These are phyloP conservation scores for Cladophialophora bantiana DNA, from an alignment of 2,329 filamentous ascomycete genomes.

Conservation along the genomic window DNA sequence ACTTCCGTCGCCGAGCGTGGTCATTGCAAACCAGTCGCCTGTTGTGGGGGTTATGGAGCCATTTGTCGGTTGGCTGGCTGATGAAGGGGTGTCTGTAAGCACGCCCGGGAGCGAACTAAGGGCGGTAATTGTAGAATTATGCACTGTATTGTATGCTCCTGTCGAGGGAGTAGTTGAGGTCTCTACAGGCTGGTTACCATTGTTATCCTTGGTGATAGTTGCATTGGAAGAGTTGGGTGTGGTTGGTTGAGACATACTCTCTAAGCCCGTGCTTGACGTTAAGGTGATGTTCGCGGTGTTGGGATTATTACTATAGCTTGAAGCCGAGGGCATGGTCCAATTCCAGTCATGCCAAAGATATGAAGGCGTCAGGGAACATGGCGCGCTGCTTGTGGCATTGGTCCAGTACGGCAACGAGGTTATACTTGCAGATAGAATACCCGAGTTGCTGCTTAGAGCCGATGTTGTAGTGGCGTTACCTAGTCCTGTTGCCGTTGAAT, in stretches of 20 bases:
- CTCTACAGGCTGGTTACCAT: background rate
- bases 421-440: background rate
- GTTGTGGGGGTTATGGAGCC: slow-evolving; percentile 1
- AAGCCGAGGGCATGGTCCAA: slow-evolving; percentile 8
- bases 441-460: background rate
- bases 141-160: background rate
- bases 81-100: background rate
- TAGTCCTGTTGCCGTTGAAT: background rate
- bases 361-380: slow-evolving; percentile 9
- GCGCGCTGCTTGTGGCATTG: slow-evolving; percentile 21
- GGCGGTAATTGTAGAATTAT: background rate
- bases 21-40: slow-evolving; percentile 12
- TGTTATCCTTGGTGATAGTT: background rate
- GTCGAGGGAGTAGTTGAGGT: background rate
- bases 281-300: slow-evolving; percentile 3
- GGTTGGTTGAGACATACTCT: background rate
- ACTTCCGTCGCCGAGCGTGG: slow-evolving; percentile 6
- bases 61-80: background rate
- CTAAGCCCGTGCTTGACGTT: background rate
- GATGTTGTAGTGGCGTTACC: slow-evolving; percentile 7
- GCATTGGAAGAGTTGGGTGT: background rate
- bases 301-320: background rate
- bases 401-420: slow-evolving; percentile 23
- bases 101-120: background rate
- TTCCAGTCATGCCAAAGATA: slow-evolving; percentile 30